Conservation (phyloP, 2,329 filamentous ascomycete species). For the Exophiala spinifera region DNA sequence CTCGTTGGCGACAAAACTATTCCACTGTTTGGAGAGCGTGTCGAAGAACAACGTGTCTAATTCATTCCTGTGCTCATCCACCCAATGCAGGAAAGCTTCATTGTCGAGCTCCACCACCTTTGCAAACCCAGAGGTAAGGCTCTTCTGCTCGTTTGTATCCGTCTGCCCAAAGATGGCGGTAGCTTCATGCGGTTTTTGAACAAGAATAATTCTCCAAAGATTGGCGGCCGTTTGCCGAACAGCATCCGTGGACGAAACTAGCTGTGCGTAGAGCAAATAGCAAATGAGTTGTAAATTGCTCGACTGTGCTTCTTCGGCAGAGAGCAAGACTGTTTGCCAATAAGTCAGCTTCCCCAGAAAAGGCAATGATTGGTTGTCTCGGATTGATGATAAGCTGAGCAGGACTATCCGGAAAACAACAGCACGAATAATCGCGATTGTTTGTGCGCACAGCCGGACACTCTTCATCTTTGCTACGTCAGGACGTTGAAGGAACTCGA, state of each 20-base stretch:
- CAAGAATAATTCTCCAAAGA: conserved; percentile 85
- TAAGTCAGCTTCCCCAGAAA: conserved; percentile 86
- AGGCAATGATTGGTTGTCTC: conserved; percentile 64
- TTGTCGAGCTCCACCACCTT: conserved; percentile 86
- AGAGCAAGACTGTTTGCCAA: conserved; percentile 90
- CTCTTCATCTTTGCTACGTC: conserved; percentile 78
- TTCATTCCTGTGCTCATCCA: conserved; percentile 74
- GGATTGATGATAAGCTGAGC: conserved; percentile 77
- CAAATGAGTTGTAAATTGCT: conserved; percentile 81
- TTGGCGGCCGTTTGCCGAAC: conserved; percentile 76
- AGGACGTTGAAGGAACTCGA: conserved; percentile 85
- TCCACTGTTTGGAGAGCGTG: conserved; percentile 78
- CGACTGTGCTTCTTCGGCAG: conserved; percentile 72
- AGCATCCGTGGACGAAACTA: conserved; percentile 66
- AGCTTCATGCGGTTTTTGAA: conserved; percentile 87
- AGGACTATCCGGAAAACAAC: conserved; percentile 77
- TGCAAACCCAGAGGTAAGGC: conserved; percentile 73
- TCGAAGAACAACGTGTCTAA: conserved; percentile 81
- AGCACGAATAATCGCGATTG: conserved; percentile 69
- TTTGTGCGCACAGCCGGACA: conserved; percentile 85
- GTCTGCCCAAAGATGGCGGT: conserved; percentile 69
- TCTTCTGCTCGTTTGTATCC: conserved; percentile 66
- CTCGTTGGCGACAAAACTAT: conserved; percentile 77
- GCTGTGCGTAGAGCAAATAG: conserved; percentile 87
- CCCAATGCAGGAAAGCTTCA: conserved; percentile 81